These are phyloP conservation scores for Bauhinia variegata DNA, from an alignment of 306 rosid species.

Conservation along the genomic window DNA sequence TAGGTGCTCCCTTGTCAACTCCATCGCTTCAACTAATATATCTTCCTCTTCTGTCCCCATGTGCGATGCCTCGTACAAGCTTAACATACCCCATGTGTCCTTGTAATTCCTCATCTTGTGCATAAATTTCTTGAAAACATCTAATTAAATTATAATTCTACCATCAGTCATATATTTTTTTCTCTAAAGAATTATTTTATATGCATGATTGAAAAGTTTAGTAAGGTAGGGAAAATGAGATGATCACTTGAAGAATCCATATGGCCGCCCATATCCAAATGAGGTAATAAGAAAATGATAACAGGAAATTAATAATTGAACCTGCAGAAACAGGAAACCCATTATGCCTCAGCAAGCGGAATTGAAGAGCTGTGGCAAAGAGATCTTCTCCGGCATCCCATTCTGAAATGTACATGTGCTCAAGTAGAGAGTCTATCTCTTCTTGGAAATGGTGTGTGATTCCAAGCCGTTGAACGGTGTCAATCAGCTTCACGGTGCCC, in stretches of 20 bases:
- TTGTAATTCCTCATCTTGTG: conserved; percentile 43
- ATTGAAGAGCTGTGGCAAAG: conserved; percentile 45
- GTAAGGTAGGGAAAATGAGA: no score
- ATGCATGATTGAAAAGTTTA: no score
- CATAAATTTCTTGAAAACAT: conserved; percentile 39
- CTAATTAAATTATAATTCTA: background rate
- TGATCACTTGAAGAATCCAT: no score
- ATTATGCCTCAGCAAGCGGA: conserved; percentile 42
- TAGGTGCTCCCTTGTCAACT: conserved; percentile 38
- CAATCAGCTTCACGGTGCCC: conserved; percentile 38
- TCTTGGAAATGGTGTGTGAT: conserved; percentile 42
- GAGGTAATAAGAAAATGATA: no score
- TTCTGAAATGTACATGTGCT: background rate
- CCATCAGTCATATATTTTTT: no score
- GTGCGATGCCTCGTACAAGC: conserved; percentile 47
- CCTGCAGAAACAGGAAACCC: conserved; percentile 34
- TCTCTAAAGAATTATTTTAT: no score
- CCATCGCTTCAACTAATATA: conserved; percentile 37
- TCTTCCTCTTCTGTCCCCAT: conserved; percentile 42
- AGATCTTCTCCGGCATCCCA: conserved; percentile 36
- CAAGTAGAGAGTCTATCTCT: conserved; percentile 25
- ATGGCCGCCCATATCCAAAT: no score
- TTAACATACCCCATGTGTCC: conserved; percentile 47
- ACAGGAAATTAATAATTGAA: background rate
- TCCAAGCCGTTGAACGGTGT: conserved; percentile 45